Conservation (phyloP, 352 stramenopile genomes). For the Phytophthora sansomeana region DNA sequence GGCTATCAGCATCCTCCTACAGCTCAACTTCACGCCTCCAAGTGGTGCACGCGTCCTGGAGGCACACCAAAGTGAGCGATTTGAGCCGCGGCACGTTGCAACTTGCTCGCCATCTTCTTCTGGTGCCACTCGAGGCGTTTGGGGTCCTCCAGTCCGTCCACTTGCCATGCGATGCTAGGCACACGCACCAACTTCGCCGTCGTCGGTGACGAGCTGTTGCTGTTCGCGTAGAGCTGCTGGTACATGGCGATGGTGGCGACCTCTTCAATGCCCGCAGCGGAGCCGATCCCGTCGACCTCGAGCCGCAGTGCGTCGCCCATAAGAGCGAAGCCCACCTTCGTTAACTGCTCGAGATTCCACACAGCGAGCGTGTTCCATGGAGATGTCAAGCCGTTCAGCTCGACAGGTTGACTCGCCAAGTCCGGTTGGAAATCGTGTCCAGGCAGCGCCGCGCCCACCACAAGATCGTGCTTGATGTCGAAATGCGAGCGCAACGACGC, state of each 20-base stretch:
- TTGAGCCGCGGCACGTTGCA: slow-evolving; percentile 83
- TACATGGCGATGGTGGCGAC: slow-evolving; percentile 93
- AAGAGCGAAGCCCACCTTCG: slow-evolving; percentile 91
- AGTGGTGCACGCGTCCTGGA: slow-evolving; percentile 54
- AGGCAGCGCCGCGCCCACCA: slow-evolving; percentile 91
- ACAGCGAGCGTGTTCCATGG: slow-evolving; percentile 97
- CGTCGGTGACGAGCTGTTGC: slow-evolving; percentile 33
- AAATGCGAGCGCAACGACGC: slow-evolving; percentile 70
- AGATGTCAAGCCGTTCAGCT: slow-evolving; percentile 89
- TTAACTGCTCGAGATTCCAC: slow-evolving; percentile 93
- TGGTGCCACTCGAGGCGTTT: slow-evolving; percentile 92
- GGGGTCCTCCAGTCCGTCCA: slow-evolving; percentile 65
- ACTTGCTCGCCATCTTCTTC: slow-evolving; percentile 96
- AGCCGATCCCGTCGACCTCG: slow-evolving; percentile 45
- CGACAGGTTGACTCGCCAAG: slow-evolving; percentile 39
- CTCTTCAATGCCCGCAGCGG: slow-evolving; percentile 90
- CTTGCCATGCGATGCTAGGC: slow-evolving; percentile 83
- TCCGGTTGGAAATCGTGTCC: slow-evolving; percentile 67
- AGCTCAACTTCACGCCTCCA: slow-evolving; percentile 31
- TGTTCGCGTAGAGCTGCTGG: slow-evolving; percentile 82
- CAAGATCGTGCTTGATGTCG: slow-evolving; percentile 76
- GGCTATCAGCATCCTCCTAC: background rate
- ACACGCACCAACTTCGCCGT: slow-evolving; percentile 89
- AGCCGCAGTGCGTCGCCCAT: slow-evolving; percentile 86
- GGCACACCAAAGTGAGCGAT: slow-evolving; percentile 62